Evolutionary conservation across 2,329 filamentous ascomycete species (phyloP).

Genomic region (Apiospora marii): DNA sequence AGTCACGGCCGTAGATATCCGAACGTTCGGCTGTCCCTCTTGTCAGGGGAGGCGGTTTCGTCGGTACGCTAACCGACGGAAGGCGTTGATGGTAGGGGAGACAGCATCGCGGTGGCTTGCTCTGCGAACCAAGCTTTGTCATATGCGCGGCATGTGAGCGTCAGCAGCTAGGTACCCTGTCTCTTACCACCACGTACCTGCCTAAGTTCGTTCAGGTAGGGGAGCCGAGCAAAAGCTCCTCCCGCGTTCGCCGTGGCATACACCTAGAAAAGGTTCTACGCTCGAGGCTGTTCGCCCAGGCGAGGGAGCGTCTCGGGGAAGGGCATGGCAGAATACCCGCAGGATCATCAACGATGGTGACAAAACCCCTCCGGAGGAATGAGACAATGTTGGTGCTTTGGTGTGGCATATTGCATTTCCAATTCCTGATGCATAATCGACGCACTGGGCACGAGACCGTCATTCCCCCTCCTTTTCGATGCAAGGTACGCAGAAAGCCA

Average conservation of each 20-base stretch:
- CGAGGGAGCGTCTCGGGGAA: background rate
- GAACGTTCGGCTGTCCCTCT: background rate
- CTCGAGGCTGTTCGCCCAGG: background rate
- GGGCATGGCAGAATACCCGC: background rate
- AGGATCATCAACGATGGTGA: background rate
- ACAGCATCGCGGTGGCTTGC: background rate
- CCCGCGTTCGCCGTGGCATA: background rate
- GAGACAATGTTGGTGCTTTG: conserved; percentile 15
- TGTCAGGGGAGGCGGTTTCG: conserved; percentile 6
- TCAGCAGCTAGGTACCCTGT: conserved; percentile 10
- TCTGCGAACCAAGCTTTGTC: background rate
- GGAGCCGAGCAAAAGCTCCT: background rate
- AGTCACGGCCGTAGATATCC: conserved; percentile 19
- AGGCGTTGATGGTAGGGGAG: background rate
- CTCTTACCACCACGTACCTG: background rate
- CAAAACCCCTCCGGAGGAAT: conserved; percentile 14
- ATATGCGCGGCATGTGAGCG: conserved; percentile 3
- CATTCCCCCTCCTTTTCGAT: background rate
- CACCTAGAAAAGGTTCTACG: background rate
- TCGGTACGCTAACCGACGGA: conserved; percentile 17
- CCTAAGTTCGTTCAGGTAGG: background rate
- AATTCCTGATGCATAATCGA: conserved; percentile 8
- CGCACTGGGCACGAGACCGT: conserved; percentile 1
- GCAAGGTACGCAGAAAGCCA: conserved; percentile 18
- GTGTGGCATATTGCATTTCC: conserved; percentile 8